Evolutionary conservation across 2,329 filamentous ascomycete species (phyloP).

Genomic region (Apiospora phragmitis): DNA sequence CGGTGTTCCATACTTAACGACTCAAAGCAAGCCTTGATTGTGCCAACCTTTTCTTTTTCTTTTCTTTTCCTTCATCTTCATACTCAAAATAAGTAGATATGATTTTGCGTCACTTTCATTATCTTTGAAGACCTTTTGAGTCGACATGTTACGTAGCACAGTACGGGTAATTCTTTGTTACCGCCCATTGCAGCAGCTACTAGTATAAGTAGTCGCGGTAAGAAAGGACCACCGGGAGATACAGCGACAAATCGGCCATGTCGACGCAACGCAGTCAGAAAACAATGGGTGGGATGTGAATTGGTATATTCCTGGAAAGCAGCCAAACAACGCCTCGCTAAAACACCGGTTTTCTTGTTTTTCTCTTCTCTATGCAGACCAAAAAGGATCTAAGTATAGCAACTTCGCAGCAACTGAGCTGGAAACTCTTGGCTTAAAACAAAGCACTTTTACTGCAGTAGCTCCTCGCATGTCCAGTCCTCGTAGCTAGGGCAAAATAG

Average conservation of each 20-base stretch:
- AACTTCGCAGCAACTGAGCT: background rate
- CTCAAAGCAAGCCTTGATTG: no score
- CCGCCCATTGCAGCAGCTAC: background rate
- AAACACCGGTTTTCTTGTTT: constrained; percentile 4
- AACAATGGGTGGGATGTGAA: background rate
- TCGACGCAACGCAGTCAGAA: background rate
- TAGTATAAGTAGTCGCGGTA: background rate
- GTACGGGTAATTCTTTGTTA: background rate
- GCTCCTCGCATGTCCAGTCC: constrained; percentile 98
- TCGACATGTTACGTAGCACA: background rate
- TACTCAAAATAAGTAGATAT: no score
- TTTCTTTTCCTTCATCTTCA: no score
- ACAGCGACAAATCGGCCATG: background rate
- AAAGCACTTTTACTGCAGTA: constrained; percentile 58
- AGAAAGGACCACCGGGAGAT: background rate
- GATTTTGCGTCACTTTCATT: no score
- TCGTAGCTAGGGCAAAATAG: constrained; percentile 70
- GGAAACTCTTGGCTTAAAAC: background rate
- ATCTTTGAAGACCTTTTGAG: background rate
- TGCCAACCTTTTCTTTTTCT: no score
- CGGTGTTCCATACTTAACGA: no score
- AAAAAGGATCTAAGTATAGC: background rate
- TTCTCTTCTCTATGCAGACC: background rate
- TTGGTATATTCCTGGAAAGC: constrained; percentile 12
- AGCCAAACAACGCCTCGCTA: constrained; percentile 12